Percentiles rank a stretch among this genome's conserved stretches.
Evolutionary conservation across 2,329 filamentous ascomycete species (phyloP).

Genomic region (Cytospora paraplurivora): DNA sequence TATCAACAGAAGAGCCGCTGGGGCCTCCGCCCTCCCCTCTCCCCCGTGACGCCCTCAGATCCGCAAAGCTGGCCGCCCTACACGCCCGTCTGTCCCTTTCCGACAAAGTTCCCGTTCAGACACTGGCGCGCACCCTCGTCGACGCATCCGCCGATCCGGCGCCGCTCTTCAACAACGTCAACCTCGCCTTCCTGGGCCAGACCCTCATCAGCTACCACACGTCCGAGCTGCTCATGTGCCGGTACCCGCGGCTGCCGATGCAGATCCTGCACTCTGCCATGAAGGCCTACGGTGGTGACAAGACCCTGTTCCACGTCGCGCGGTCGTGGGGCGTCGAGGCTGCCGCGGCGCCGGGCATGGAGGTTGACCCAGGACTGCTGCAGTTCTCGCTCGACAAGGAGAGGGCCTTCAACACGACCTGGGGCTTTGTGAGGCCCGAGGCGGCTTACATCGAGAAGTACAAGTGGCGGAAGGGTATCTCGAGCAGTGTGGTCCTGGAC

Average conservation of each 20-base stretch:
- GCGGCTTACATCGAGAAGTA: conserved; percentile 47
- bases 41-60: conserved; percentile 65
- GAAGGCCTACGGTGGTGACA: conserved; percentile 78
- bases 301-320: conserved; percentile 72
- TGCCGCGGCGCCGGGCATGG: conserved; percentile 82
- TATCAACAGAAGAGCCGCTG: conserved; percentile 39
- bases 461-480: conserved; percentile 69
- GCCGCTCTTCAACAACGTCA: conserved; percentile 83
- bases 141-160: conserved; percentile 82
- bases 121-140: conserved; percentile 82
- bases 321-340: conserved; percentile 89
- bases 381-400: conserved; percentile 67
- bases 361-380: conserved; percentile 88
- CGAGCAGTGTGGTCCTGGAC: conserved; percentile 77
- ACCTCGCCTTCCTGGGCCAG: conserved; percentile 77
- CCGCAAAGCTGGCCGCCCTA: conserved; percentile 88
- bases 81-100: conserved; percentile 87
- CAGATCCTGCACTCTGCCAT: conserved; percentile 83
- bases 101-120: conserved; percentile 78
- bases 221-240: conserved; percentile 83
- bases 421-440: conserved; percentile 57
- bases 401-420: conserved; percentile 49
- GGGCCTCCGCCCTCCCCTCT: conserved; percentile 64
- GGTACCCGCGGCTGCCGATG: conserved; percentile 89
- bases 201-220: conserved; percentile 87